These are phyloP conservation scores for Theileria luwenshuni DNA, from an alignment of 169 alveolate genomes.

Conservation along the genomic window DNA sequence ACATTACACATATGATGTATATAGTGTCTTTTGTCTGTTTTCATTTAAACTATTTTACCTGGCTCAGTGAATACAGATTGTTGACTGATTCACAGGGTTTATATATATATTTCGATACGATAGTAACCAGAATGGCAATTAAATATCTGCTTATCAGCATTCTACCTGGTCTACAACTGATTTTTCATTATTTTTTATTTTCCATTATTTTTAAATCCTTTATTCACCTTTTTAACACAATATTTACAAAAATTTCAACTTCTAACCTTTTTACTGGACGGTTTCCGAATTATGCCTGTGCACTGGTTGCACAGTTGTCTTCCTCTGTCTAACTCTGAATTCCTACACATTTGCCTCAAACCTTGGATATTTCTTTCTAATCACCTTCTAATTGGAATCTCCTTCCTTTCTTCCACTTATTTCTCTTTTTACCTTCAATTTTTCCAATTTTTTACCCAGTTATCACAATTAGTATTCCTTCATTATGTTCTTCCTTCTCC, in stretches of 20 bases:
- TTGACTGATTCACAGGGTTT: slow-evolving; percentile 20
- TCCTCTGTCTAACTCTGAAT: slow-evolving; percentile 8
- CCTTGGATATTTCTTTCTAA: too few species aligned
- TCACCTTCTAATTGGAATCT: too few species aligned
- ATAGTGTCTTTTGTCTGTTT: background rate
- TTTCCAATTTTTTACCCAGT: background rate
- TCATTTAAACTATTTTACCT: background rate
- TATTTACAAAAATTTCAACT: too few species aligned
- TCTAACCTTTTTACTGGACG: too few species aligned
- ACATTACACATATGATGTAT: background rate
- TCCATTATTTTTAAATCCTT: background rate
- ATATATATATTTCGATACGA: background rate
- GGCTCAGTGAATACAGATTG: background rate
- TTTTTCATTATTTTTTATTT: slow-evolving; percentile 8
- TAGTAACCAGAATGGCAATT: slow-evolving; percentile 21
- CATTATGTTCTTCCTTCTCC: background rate
- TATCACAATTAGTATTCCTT: background rate
- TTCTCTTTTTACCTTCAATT: background rate
- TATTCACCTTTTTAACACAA: background rate
- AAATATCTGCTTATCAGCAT: slow-evolving; percentile 16
- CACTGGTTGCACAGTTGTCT: slow-evolving; percentile 39
- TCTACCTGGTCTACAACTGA: background rate
- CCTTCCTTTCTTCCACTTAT: background rate
- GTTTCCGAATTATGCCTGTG: slow-evolving; percentile 14
- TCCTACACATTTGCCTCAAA: background rate